Percentiles rank a stretch among this genome's conserved stretches.
Conservation (phyloP, 805 yeast genomes). For the Hanseniaspora thailandica region DNA sequence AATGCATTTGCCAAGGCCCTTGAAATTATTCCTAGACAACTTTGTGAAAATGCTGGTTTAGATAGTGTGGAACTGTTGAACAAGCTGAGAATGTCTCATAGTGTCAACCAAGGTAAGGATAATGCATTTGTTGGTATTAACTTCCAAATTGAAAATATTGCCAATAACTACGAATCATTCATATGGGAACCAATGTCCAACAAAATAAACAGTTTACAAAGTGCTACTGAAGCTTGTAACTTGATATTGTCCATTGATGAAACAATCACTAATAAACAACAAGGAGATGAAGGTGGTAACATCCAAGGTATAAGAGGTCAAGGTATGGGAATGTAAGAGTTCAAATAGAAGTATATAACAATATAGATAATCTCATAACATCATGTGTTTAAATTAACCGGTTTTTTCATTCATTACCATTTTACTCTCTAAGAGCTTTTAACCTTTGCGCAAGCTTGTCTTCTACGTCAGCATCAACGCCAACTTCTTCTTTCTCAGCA, state of each 20-base stretch:
- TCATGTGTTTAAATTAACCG: no score
- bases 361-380: no score
- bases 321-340: constrained; percentile 45
- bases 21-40: constrained; percentile 92
- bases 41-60: constrained; percentile 97
- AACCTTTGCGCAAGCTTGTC: constrained; percentile 78
- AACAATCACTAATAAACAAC: constrained; percentile 62
- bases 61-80: constrained; percentile 93
- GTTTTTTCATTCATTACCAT: no score
- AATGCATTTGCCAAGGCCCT: constrained; percentile 88
- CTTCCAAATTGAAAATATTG: constrained; percentile 69
- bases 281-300: constrained; percentile 28
- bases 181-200: constrained; percentile 98
- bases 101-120: constrained; percentile 38
- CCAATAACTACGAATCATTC: constrained; percentile 71
- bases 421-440: constrained; percentile 58
- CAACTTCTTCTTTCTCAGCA: constrained; percentile 49
- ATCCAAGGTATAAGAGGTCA: constrained; percentile 49
- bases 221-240: constrained; percentile 95
- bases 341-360: constrained; percentile 11
- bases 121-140: constrained; percentile 74
- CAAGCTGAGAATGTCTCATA: constrained; percentile 82
- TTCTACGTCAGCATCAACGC: constrained; percentile 59
- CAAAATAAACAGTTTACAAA: constrained; percentile 81
- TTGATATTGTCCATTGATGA: constrained; percentile 91